Evolutionary conservation across 768 basidiomycete species (phyloP).

Genomic region (button mushroom (Agaricus bisporus)): DNA sequence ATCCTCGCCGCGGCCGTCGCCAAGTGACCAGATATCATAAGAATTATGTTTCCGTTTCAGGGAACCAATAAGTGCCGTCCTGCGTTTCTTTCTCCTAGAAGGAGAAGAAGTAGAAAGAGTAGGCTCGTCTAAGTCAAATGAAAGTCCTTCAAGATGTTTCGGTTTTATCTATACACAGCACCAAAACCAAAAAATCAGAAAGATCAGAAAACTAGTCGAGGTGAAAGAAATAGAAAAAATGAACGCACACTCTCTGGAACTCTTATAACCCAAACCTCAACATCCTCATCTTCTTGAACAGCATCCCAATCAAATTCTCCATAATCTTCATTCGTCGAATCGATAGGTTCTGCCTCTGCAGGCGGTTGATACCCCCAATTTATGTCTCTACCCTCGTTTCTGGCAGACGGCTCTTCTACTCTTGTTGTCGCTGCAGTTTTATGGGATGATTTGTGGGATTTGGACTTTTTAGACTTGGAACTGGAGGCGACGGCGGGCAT

Average conservation of each 20-base stretch:
- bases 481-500: too few relatives aligned
- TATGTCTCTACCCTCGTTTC: constrained; percentile 48
- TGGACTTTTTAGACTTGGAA: constrained; percentile 14
- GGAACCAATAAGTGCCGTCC: constrained; percentile 38
- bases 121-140: constrained; percentile 34
- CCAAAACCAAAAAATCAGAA: background rate
- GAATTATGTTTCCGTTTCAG: constrained; percentile 47
- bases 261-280: constrained; percentile 68
- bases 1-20: constrained; percentile 29
- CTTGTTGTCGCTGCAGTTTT: constrained; percentile 9
- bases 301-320: constrained; percentile 66
- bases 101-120: constrained; percentile 21
- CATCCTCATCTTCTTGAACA: constrained; percentile 46
- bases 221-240: background rate
- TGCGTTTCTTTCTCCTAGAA: background rate
- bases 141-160: constrained; percentile 50
- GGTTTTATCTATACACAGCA: constrained; percentile 47
- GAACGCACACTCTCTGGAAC: constrained; percentile 58
- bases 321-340: constrained; percentile 38
- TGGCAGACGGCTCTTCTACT: constrained; percentile 15
- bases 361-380: constrained; percentile 62
- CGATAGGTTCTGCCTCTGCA: constrained; percentile 31
- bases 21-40: constrained; percentile 66
- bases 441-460: constrained; percentile 17
- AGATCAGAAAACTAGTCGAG: background rate